Evolutionary conservation across 1,139 yeast species (phyloP), one percentile per base, ranked within the genome.

Genomic region (Sugiyamaella novakii): DNA sequence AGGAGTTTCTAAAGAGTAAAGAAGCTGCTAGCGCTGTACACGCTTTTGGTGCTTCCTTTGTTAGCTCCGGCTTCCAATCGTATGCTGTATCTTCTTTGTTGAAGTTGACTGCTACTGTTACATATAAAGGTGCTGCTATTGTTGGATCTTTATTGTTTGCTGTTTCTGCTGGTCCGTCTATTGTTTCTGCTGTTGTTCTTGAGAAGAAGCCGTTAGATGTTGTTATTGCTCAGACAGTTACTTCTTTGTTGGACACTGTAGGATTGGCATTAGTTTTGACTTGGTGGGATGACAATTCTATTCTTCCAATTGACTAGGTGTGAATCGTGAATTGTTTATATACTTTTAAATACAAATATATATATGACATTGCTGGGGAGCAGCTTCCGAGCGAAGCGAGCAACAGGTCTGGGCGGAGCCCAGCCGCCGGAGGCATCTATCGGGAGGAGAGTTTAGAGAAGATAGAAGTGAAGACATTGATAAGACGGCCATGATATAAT

Each of bases 71-170:
- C 17, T 45, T 60, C 46, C 75, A 71, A 62, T 62, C 76, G n/a
- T 72, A 73, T 56, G 74, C 73, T 18, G 65, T 71, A 35, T 62
- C 71, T 15, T 73, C 72, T 15, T 59, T 72, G 35, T 59, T 72
- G 47, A 66, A 69, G 59, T 57, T 70, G 44, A 64, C 74, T 37
- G 72, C 72, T 47, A 67, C 71, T 39, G 54, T 62, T 56, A 59
- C 64, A 45, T 64, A 67, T 61, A 66, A 69, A 63, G 74, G 72
- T 25, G 74, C 76, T 21, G 61, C 71, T 46, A 65, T 66, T 51
- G 57, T 72, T 37, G 76, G 76, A 29, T 57, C 67, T 19, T 58
- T 73, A 37, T 62, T 72, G 47, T 70, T 72, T 51, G 67, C 73
- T 45, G 63, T 68, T 50, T 59, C 68, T 51, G 54, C 72, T 36